These are phyloP conservation scores for Agaricus sinodeliciosus DNA, from an alignment of 768 basidiomycete species.

Conservation along the genomic window DNA sequence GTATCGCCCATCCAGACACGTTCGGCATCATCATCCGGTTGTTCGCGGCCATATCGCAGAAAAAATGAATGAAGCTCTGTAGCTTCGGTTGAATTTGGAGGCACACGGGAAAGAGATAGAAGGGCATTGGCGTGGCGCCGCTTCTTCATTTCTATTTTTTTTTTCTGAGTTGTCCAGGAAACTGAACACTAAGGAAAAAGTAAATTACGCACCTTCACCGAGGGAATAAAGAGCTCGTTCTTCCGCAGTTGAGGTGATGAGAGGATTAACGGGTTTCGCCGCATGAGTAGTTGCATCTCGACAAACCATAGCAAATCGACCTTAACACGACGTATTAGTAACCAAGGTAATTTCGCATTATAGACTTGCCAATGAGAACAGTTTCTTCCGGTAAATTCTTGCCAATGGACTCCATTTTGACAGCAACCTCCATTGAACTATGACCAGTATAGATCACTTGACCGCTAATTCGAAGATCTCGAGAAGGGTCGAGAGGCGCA, in stretches of 20 bases:
- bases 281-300: conserved; percentile 61
- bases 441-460: conserved; percentile 75
- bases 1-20: conserved; percentile 76
- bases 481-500: conserved; percentile 45
- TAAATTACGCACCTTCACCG: conserved; percentile 50
- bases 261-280: conserved; percentile 56
- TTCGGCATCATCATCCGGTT: conserved; percentile 20
- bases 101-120: conserved; percentile 62
- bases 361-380: conserved; percentile 51
- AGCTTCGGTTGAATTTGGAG: conserved; percentile 68
- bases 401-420: conserved; percentile 70
- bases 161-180: background rate
- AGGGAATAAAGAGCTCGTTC: conserved; percentile 57
- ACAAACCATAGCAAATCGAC: conserved; percentile 92
- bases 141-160: conserved; percentile 47
- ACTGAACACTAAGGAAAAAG: background rate
- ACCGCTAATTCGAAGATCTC: conserved; percentile 69
- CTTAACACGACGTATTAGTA: conserved; percentile 25
- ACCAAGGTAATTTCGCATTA: background rate
- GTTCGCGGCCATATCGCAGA: conserved; percentile 47
- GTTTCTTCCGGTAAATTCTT: conserved; percentile 46
- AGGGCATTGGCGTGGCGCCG: conserved; percentile 46
- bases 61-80: conserved; percentile 63
- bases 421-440: conserved; percentile 81
- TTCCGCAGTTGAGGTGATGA: conserved; percentile 52